Conservation (phyloP, 768 basidiomycete species). For the Amanita inopinata region DNA sequence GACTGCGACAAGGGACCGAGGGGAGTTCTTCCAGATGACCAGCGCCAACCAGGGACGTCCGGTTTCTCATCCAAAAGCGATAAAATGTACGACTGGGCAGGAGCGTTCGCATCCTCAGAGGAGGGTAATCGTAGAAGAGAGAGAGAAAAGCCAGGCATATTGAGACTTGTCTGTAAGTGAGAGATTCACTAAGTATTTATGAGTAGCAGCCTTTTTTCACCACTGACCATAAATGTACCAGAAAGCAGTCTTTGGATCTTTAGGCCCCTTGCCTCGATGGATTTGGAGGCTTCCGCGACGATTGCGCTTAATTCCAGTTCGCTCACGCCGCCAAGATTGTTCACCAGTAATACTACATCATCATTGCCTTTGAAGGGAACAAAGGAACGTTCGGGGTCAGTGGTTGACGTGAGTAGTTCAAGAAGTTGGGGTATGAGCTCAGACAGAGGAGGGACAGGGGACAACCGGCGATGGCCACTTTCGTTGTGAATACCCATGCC, state of each 20-base stretch:
- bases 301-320: constrained; percentile 73
- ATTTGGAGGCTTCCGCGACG: constrained; percentile 47
- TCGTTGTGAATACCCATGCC: constrained; percentile 93
- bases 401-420: constrained; percentile 58
- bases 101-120: constrained; percentile 25
- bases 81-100: constrained; percentile 36
- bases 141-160: constrained; percentile 89
- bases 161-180: constrained; percentile 62
- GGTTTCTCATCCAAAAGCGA: constrained; percentile 61
- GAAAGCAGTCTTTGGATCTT: constrained; percentile 52
- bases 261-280: constrained; percentile 47
- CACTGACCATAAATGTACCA: constrained; percentile 78
- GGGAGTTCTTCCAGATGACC: constrained; percentile 46
- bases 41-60: constrained; percentile 79
- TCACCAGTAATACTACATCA: constrained; percentile 69
- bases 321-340: constrained; percentile 82
- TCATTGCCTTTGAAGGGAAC: constrained; percentile 62
- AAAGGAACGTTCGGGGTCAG: constrained; percentile 71
- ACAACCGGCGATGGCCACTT: constrained; percentile 57
- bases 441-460: constrained; percentile 61
- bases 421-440: constrained; percentile 64
- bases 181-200: not conserved
- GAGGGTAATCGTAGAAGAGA: constrained; percentile 70
- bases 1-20: constrained; percentile 9
- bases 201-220: not conserved